Evolutionary conservation across 2,329 filamentous ascomycete genomes (phyloP).

Genomic region (Bipolaris bicolor): DNA sequence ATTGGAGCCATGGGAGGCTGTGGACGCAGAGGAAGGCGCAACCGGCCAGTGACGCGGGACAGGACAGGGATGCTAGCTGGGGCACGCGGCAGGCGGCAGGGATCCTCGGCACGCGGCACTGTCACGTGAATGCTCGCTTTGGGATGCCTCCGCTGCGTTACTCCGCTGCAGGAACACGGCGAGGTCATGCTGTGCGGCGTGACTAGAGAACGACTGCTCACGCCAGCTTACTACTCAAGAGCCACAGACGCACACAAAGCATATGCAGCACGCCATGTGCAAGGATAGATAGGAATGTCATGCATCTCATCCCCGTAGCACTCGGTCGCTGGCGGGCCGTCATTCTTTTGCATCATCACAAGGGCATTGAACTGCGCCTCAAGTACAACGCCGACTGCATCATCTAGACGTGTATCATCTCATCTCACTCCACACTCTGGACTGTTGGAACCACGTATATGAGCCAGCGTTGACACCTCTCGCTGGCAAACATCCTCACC

Average conservation of each 20-base stretch:
- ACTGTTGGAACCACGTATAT: constrained; percentile 41
- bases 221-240: neutral
- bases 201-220: neutral
- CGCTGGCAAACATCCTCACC: constrained; percentile 37
- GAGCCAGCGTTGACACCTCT: constrained; percentile 23
- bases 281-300: neutral
- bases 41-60: constrained; percentile 22
- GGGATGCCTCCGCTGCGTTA: constrained; percentile 6
- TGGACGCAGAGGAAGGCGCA: constrained; percentile 16
- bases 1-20: constrained; percentile 14
- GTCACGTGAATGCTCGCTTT: constrained; percentile 21
- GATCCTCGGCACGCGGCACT: neutral
- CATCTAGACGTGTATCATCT: constrained; percentile 30
- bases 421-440: constrained; percentile 38
- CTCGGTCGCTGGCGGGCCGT: neutral
- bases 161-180: constrained; percentile 19
- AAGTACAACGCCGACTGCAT: constrained; percentile 6
- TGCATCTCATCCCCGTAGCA: neutral
- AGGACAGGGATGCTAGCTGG: constrained; percentile 29
- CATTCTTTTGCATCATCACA: constrained; percentile 8
- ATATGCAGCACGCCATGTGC: neutral
- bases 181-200: constrained; percentile 6
- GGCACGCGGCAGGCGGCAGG: constrained; percentile 2
- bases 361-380: constrained; percentile 11
- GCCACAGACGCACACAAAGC: too few species aligned